A percentile compares a stretch with the other conserved stretches of the same genome.
phyloP scores from a whole-genome alignment of 2,329 filamentous ascomycete species.

The Pseudogymnoascus sp. region DNA sequence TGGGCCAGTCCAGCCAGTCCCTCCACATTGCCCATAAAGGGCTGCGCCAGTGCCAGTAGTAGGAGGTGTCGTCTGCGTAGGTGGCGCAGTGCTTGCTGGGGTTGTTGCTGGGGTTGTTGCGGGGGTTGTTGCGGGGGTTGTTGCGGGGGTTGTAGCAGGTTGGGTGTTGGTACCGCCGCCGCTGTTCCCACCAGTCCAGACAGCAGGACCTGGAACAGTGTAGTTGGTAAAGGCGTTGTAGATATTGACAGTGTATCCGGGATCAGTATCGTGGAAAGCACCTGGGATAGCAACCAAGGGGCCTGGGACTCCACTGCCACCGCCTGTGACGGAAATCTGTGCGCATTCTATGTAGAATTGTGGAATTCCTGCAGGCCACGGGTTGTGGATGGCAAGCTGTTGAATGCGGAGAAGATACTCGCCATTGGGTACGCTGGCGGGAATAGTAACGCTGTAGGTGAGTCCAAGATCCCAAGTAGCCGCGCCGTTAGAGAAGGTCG shows the following conservation, averaged over 20 bases:
- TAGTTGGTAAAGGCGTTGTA: conserved; percentile 24
- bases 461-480: conserved; percentile 21
- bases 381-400: conserved; percentile 25
- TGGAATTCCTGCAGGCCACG: conserved; percentile 19
- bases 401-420: conserved; percentile 25
- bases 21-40: conserved; percentile 19
- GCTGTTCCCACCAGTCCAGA: conserved; percentile 18
- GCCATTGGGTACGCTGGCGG: conserved; percentile 20
- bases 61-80: background rate
- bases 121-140: too few species aligned
- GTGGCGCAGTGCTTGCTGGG: background rate
- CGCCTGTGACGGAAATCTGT: conserved; percentile 24
- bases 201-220: conserved; percentile 23
- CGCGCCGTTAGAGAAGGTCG: conserved; percentile 21
- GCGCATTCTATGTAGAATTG: conserved; percentile 27
- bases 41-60: background rate
- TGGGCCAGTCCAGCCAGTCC: conserved; percentile 15
- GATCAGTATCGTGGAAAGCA: conserved; percentile 19
- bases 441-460: conserved; percentile 23
- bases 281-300: conserved; percentile 24
- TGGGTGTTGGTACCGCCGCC: conserved; percentile 5
- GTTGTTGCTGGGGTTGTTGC: background rate
- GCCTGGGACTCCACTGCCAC: conserved; percentile 20
- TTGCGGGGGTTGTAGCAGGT: background rate
- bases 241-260: conserved; percentile 20